Conservation (phyloP, 441 rosid genomes). For the Populus hybrid region DNA sequence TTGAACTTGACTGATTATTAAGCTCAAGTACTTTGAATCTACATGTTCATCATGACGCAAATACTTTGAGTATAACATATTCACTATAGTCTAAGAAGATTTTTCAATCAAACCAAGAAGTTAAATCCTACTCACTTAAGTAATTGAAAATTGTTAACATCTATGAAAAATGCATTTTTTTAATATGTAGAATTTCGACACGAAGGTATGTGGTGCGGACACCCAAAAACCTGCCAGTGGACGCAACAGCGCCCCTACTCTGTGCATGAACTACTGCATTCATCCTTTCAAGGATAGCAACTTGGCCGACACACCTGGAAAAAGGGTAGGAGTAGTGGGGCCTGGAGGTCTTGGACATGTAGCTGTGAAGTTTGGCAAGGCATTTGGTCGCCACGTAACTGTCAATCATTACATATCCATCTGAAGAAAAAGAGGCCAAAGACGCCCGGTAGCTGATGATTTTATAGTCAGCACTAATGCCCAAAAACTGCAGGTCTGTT, state of each 20-base stretch:
- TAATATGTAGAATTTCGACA: neutral
- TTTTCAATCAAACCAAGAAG: no score
- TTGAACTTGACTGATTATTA: rapidly evolving
- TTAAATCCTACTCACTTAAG: no score
- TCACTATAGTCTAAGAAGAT: no score
- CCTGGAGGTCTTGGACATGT: slow-evolving; percentile 73
- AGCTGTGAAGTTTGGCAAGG: slow-evolving; percentile 68
- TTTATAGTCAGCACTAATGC: slow-evolving; percentile 54
- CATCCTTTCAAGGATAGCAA: slow-evolving; percentile 37
- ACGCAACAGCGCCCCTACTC: slow-evolving; percentile 24
- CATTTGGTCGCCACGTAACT: slow-evolving; percentile 68
- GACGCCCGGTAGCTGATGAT: slow-evolving; percentile 59
- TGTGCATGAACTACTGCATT: slow-evolving; percentile 36
- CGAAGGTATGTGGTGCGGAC: slow-evolving; percentile 26
- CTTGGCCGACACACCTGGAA: slow-evolving; percentile 37
- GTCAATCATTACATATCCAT: slow-evolving; percentile 70
- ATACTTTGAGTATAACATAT: no score
- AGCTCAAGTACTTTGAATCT: no score
- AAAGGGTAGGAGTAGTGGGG: slow-evolving; percentile 60
- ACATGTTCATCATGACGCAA: no score
- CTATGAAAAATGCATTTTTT: neutral
- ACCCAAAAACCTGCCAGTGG: slow-evolving; percentile 34
- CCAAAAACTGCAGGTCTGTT: slow-evolving; percentile 52
- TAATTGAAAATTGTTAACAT: no score
- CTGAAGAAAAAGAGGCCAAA: slow-evolving; percentile 55